phyloP scores from a whole-genome alignment of 2,329 filamentous ascomycete genomes.

The Aureobasidium namibiae region DNA sequence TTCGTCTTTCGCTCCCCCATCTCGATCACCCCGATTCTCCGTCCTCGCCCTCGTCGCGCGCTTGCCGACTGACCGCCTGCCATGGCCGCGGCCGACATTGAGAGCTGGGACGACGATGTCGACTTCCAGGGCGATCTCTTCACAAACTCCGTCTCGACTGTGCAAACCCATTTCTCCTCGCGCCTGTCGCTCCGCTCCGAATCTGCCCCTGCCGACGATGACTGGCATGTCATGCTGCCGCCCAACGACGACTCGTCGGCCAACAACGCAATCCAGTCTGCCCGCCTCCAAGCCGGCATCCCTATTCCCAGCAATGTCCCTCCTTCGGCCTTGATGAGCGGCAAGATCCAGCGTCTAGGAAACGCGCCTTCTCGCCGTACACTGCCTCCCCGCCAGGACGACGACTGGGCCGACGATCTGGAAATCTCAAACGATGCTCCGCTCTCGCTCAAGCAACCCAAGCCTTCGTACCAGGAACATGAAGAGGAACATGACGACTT shows the following conservation, averaged over 20 bases:
- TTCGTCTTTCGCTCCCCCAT: background rate
- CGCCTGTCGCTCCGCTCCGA: constrained; percentile 76
- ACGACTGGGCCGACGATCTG: constrained; percentile 45
- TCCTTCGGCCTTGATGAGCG: constrained; percentile 79
- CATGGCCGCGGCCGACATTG: constrained; percentile 57
- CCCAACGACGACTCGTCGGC: constrained; percentile 80
- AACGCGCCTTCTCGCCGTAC: constrained; percentile 37
- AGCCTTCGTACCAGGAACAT: background rate
- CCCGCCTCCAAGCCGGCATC: constrained; percentile 73
- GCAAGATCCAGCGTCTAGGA: constrained; percentile 85
- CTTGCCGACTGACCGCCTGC: constrained; percentile 18
- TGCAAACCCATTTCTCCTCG: constrained; percentile 67
- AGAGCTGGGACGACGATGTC: constrained; percentile 54
- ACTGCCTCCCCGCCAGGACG: constrained; percentile 31
- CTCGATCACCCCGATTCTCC: background rate
- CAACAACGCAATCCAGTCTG: constrained; percentile 76
- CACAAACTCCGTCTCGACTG: constrained; percentile 61
- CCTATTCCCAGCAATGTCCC: constrained; percentile 82
- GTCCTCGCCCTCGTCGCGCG: background rate
- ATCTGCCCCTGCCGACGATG: constrained; percentile 67
- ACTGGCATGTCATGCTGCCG: constrained; percentile 77
- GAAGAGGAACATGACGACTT: constrained; percentile 57
- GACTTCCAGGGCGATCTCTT: constrained; percentile 60
- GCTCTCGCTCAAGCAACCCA: constrained; percentile 35
- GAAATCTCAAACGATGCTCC: constrained; percentile 34